Evolutionary conservation across 768 basidiomycete genomes (phyloP).

Genomic region (Paxillus ammoniavirescens): DNA sequence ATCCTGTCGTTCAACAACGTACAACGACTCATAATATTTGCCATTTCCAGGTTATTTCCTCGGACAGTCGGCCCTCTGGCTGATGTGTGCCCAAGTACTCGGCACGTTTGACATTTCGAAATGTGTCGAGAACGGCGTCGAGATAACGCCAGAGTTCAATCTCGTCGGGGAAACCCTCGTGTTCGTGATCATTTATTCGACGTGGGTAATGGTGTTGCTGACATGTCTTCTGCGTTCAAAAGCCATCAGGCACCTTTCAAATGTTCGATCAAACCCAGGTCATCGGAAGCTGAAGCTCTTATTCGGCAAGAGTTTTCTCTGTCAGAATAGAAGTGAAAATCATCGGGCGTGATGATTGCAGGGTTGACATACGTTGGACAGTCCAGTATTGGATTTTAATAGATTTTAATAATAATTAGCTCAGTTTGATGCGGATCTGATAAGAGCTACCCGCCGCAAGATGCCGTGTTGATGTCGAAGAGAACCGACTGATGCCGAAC

Average conservation of each 20-base stretch:
- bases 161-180: slow-evolving; percentile 9
- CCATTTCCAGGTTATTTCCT: slow-evolving; percentile 23
- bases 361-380: too few species aligned
- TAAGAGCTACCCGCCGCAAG: too few species aligned
- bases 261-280: slow-evolving; percentile 11
- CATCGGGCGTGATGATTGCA: too few species aligned
- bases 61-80: slow-evolving; percentile 25
- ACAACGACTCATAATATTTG: too few species aligned
- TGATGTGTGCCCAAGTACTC: slow-evolving; percentile 33
- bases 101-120: slow-evolving; percentile 32
- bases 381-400: too few species aligned
- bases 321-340: too few species aligned
- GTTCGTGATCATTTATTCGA: background rate
- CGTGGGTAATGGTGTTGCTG: too few species aligned
- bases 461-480: too few species aligned
- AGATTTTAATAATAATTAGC: too few species aligned
- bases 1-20: too few species aligned
- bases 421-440: too few species aligned
- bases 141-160: slow-evolving; percentile 45
- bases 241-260: slow-evolving; percentile 12
- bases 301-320: background rate
- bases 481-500: too few species aligned
- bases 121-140: slow-evolving; percentile 34
- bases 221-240: background rate
- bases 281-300: background rate